phyloP scores from a whole-genome alignment of 108 stramenopile genomes.

The Nitzschia putrida region DNA sequence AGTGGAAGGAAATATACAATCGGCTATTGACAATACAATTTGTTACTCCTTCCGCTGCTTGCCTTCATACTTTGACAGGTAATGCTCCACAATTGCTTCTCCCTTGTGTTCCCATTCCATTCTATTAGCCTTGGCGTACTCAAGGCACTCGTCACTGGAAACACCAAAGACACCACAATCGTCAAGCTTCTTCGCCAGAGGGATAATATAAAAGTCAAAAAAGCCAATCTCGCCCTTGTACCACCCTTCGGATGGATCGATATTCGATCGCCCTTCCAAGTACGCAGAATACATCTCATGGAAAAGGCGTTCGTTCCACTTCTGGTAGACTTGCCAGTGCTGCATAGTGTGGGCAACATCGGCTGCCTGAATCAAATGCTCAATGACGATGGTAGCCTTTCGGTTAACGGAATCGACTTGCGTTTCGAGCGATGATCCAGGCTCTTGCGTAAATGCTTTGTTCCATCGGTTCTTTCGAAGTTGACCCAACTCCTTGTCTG shows the following conservation, averaged over 20 bases:
- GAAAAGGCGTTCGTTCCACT: constrained; percentile 14
- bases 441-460: constrained; percentile 7
- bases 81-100: neutral
- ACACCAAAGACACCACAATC: constrained; percentile 19
- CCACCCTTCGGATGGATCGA: constrained; percentile 13
- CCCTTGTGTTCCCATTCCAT: constrained; percentile 3
- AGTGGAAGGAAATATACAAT: too few relatives aligned
- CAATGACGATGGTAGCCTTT: constrained; percentile 2
- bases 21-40: too few relatives aligned
- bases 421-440: neutral
- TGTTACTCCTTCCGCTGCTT: too few relatives aligned
- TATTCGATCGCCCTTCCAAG: neutral
- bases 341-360: constrained; percentile 12
- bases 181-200: neutral
- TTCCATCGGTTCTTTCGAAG: constrained; percentile 20
- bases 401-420: neutral
- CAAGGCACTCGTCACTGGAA: constrained; percentile 12
- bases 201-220: constrained; percentile 6
- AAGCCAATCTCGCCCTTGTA: constrained; percentile 17
- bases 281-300: constrained; percentile 6
- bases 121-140: constrained; percentile 2
- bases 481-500: neutral
- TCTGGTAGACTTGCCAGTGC: neutral
- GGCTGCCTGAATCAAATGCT: constrained; percentile 2
- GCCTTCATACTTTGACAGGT: neutral